Base-by-base conservation (phyloP, 441 rosid species). In the Arabidopsis lyrata region DNA sequence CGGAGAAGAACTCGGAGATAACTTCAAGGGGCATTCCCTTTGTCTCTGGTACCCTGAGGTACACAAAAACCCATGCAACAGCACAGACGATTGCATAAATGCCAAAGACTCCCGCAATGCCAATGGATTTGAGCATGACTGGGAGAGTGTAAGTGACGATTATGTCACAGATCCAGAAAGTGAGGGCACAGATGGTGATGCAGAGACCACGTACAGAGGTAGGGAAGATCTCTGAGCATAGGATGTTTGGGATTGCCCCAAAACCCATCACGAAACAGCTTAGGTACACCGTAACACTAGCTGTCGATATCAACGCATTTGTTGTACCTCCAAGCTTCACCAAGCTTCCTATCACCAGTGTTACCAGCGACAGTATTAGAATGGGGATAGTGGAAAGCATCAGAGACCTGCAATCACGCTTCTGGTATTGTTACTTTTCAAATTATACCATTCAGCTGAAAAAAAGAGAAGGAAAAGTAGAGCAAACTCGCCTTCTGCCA, bases 1-100 rank as follows among this genome's bases (percentile, higher is more conserved):
- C 84, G 2, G 92, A 82, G 49, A 93, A 90, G 88, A 93, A 87
- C 78, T 93, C 97, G 0, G 92, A 78, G 63, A 93, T 87, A 61
- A 93, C 95, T 83, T 90, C 98, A 9, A 90, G 88, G 1, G 98
- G 98, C 98, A 93, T 91, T 54, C 98, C 95, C 76, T 91, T 93
- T 18, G 98, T 91, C 79, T 91, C 98, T 0, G 96, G 96, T 31
- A 91, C 97, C 71, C 89, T 93, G 63, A 88, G 72, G 81, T 78
- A 93, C 72, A 91, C 90, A 22, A 93, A 93, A 50, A 83, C 68
- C 92, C 88, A 85, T 0, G 94, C 84, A 8, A 77, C 71, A 56
- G 50, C 16, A 34, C 82, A 78, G 20, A 78, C 77, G 38, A 63
- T 24, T n/a, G 85, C 85, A 9, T 83, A 83, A 45, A 82, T 80